Evolutionary conservation across 192 early-diverging fungal genomes (phyloP), one percentile per base, ranked within the genome.

Genomic region (Coemansia sp.): DNA sequence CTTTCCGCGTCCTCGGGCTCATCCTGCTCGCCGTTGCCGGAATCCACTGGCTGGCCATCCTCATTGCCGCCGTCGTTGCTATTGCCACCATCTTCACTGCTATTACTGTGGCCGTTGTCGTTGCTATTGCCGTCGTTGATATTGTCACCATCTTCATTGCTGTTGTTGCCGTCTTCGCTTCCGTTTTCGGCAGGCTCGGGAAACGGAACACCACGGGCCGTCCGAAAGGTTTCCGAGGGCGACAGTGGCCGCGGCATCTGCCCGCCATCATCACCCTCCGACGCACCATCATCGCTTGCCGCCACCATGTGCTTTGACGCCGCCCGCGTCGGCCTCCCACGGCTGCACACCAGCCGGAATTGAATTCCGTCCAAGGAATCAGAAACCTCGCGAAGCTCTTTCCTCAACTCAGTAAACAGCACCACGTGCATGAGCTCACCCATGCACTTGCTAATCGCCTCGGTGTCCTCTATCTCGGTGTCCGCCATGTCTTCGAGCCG

Each of bases 401-500:
- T 68, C 48, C 78, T 73, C 24, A 81, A 45, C 49, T 81, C 78
- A 1, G 73, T 72, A 35, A 75, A 75, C 60, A 81, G 30, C 8
- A 81, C 55, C 18, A 69, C 43, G 8, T 72, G 69, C 78, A 75
- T 68, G 18, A 81, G 73, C 63, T 81, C 78, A 49, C 63, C 35
- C 78, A 75, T 68, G 36, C 78, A 62, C 12, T 53, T 52, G 62
- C 66, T 60, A 46, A 72, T 53, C 6, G 44, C 66, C 39, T 24
- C 18, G 1, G 35, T 15, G 38, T 62, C 66, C 46, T 81, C 78
- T 9, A 81, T 46, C 53, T 81, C 78, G 10, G 78, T 75, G 38
- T 72, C 78, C 6, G 66, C 73, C 12, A 75, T 58, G 14, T 66
- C 69, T 18, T 81, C 78, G 0, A 81, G 67, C 26, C 78, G 48